Evolutionary conservation across 768 basidiomycete genomes (phyloP).

Genomic region (Mycena sanguinolenta): DNA sequence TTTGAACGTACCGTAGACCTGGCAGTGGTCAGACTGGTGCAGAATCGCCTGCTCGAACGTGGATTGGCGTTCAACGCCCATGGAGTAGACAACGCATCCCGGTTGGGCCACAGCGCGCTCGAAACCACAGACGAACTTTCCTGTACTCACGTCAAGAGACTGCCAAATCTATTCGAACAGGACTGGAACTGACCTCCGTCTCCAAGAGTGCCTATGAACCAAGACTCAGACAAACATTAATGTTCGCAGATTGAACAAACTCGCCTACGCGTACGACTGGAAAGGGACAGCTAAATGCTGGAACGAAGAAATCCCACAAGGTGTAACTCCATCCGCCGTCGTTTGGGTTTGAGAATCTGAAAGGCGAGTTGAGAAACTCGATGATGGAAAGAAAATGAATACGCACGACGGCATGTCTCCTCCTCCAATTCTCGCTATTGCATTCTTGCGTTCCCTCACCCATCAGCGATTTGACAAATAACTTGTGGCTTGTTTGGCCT

Average conservation of each 20-base stretch:
- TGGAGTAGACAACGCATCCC: conserved; percentile 59
- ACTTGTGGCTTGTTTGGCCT: too few species aligned
- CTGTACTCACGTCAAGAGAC: conserved; percentile 27
- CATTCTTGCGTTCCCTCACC: conserved; percentile 12
- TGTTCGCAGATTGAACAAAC: background rate
- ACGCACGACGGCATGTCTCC: background rate
- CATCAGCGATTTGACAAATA: too few species aligned
- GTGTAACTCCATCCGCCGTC: conserved; percentile 21
- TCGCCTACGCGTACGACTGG: conserved; percentile 41
- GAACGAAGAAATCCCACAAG: conserved; percentile 48
- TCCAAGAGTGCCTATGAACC: conserved; percentile 49
- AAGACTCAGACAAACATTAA: conserved; percentile 4
- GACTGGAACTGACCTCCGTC: conserved; percentile 48
- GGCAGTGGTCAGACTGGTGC: conserved; percentile 45
- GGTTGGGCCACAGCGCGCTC: conserved; percentile 53
- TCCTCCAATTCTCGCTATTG: background rate
- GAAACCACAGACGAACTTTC: conserved; percentile 65
- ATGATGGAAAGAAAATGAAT: too few species aligned
- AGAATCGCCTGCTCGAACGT: conserved; percentile 61
- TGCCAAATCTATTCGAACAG: background rate
- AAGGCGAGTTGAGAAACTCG: background rate
- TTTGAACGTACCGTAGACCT: conserved; percentile 45
- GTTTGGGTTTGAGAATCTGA: conserved; percentile 10
- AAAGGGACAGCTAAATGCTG: conserved; percentile 47
- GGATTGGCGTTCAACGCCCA: conserved; percentile 59